phyloP scores from a whole-genome alignment of 2,329 filamentous ascomycete species.

The Tympanopsis confertula region DNA sequence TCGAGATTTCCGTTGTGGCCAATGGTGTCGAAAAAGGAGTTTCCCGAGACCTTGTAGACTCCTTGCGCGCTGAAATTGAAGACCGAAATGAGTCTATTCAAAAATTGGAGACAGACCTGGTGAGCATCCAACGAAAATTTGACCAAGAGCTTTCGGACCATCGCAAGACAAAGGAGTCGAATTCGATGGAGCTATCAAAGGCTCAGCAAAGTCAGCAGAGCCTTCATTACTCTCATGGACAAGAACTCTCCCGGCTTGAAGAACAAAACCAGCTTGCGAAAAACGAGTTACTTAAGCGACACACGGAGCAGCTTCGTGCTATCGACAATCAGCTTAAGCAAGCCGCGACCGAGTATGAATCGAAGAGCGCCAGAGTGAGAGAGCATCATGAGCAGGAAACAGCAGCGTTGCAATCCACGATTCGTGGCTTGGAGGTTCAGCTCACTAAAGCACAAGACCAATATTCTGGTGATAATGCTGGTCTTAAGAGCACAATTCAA shows the following conservation, averaged over 20 bases:
- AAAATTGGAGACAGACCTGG: slow-evolving; percentile 48
- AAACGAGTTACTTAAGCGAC: slow-evolving; percentile 16
- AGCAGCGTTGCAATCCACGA: neutral
- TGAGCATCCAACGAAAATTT: slow-evolving; percentile 39
- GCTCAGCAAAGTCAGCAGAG: slow-evolving; percentile 2
- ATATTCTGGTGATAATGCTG: neutral
- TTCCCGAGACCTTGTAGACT: slow-evolving; percentile 85
- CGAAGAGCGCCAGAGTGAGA: neutral
- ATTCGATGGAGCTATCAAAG: slow-evolving; percentile 4
- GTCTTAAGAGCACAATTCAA: neutral
- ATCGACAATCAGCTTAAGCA: slow-evolving; percentile 27
- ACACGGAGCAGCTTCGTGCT: slow-evolving; percentile 33
- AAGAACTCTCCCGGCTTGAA: slow-evolving; percentile 14
- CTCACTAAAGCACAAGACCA: neutral
- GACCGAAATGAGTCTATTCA: neutral
- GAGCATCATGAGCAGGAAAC: neutral
- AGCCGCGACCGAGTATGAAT: neutral
- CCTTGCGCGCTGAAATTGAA: slow-evolving; percentile 64
- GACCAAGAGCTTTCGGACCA: slow-evolving; percentile 67
- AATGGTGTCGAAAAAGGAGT: slow-evolving; percentile 80
- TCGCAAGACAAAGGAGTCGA: slow-evolving; percentile 30
- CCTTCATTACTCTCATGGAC: slow-evolving; percentile 10
- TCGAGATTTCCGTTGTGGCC: slow-evolving; percentile 66
- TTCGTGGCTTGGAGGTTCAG: neutral
- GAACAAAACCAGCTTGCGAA: slow-evolving; percentile 26